Evolutionary conservation across 140 eudicot genomes (phyloP), one percentile per base, ranked within the genome.

Genomic region (Cichorium intybus): DNA sequence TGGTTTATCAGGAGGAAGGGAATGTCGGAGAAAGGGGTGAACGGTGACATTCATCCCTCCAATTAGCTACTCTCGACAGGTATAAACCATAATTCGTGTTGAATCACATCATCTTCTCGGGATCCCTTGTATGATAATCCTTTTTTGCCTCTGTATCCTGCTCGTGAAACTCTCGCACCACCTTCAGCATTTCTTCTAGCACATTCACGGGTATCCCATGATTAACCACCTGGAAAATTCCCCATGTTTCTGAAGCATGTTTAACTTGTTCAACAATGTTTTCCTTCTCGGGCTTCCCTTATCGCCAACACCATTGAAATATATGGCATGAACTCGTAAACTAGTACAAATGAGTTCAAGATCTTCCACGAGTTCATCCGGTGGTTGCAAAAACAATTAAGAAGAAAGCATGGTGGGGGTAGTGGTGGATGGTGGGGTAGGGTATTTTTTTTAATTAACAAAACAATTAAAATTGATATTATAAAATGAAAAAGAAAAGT

Each of bases 201-300:
- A 79, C 79, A 29, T 33, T 69, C 28, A 8, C 24, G 5, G 85
- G 79, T 31, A 85, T 74, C 6, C 81, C 85, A 48, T 85, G 93
- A 76, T 85, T 82, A 43, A 82, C 72, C 54, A 81, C 72, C 50
- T 79, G 87, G 56, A 83, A 83, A 22, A 83, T 75, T 0, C 89
- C 89, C 82, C 82, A 73, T 10, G 48, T 70, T 46, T 64, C 65
- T 0, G 80, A 64, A 1, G 89, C 89, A 0, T 24, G 26, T 31
- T 27, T 60, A 10, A 83, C 27, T 59, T 79, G 46, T 8, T 56
- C 66, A 24, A 81, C 71, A 1, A 65, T 54, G 33, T 74, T 47
- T 63, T 55, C 33, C 80, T 64, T 28, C 24, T 53, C 6, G 45
- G 51, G 16, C 70, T 61, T 16, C 52, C 75, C 10, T 8, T 60